Evolutionary conservation across 2,329 filamentous ascomycete species (phyloP).

Genomic region (Alternaria sp.): DNA sequence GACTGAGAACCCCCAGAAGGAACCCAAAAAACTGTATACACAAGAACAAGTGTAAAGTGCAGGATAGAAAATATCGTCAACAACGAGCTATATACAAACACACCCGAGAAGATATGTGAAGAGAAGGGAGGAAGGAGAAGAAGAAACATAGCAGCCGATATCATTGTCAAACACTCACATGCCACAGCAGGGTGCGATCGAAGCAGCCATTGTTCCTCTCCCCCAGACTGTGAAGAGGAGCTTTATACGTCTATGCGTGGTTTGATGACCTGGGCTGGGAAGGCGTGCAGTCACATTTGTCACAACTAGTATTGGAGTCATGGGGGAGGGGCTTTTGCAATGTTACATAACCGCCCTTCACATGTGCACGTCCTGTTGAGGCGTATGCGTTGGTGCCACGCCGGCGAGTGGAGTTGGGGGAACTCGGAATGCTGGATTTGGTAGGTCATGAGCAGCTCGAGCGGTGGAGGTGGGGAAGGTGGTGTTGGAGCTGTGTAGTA

Average conservation of each 20-base stretch:
- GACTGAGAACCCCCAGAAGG: neutral
- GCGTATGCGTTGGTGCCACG: neutral
- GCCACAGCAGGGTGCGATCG: neutral
- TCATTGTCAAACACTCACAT: neutral
- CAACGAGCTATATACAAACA: slow-evolving; percentile 4
- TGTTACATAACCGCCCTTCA: slow-evolving; percentile 1
- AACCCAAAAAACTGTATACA: neutral
- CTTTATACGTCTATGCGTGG: slow-evolving; percentile 2
- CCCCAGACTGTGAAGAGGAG: slow-evolving; percentile 2
- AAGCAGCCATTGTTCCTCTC: neutral
- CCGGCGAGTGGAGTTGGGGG: neutral
- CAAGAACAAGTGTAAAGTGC: slow-evolving; percentile 3
- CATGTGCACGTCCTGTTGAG: neutral
- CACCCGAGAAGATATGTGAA: slow-evolving; percentile 6
- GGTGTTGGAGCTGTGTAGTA: neutral
- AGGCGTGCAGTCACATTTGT: slow-evolving; percentile 12
- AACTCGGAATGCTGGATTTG: neutral
- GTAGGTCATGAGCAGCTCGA: neutral
- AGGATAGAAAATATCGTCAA: neutral
- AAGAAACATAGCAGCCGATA: neutral
- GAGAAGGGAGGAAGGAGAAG: neutral
- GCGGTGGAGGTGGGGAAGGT: neutral
- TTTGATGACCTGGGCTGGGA: neutral
- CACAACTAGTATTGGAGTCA: slow-evolving; percentile 14
- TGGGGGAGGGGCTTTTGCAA: neutral